These are phyloP conservation scores for Hibiscus syriacus DNA, from an alignment of 345 rosid species.

Conservation along the genomic window DNA sequence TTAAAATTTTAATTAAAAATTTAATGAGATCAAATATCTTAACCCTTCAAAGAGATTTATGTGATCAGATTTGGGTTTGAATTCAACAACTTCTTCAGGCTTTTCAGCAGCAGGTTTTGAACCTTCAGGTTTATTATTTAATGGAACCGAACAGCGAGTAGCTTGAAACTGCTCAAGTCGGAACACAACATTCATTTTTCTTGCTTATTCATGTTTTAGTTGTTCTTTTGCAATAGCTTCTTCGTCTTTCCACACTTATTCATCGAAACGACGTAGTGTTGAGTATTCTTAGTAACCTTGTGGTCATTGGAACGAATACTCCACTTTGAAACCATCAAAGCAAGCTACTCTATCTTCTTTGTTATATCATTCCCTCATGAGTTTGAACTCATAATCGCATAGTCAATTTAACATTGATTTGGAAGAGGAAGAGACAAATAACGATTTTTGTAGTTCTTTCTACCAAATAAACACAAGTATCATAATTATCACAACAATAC, in stretches of 20 bases:
- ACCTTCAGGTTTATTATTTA: conserved; percentile 14
- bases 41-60: conserved; percentile 83
- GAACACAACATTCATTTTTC: conserved; percentile 72
- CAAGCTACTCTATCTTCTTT: too few species aligned
- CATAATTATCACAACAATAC: too few species aligned
- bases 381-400: too few species aligned
- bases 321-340: too few species aligned
- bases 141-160: conserved; percentile 74
- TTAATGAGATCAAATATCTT: conserved; percentile 68
- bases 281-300: too few species aligned
- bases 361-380: too few species aligned
- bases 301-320: too few species aligned
- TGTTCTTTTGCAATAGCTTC: conserved; percentile 84
- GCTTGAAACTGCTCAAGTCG: conserved; percentile 68
- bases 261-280: too few species aligned
- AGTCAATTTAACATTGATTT: too few species aligned
- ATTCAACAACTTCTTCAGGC: conserved; percentile 10
- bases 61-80: conserved; percentile 54
- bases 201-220: conserved; percentile 58
- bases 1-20: conserved; percentile 23
- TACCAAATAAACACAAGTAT: too few species aligned
- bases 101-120: conserved; percentile 3
- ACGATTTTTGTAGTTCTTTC: too few species aligned
- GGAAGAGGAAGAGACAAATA: too few species aligned
- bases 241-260: conserved; percentile 42